Base-by-base conservation (phyloP, 2,329 filamentous ascomycete species). In the Aspergillus luchuensis region DNA sequence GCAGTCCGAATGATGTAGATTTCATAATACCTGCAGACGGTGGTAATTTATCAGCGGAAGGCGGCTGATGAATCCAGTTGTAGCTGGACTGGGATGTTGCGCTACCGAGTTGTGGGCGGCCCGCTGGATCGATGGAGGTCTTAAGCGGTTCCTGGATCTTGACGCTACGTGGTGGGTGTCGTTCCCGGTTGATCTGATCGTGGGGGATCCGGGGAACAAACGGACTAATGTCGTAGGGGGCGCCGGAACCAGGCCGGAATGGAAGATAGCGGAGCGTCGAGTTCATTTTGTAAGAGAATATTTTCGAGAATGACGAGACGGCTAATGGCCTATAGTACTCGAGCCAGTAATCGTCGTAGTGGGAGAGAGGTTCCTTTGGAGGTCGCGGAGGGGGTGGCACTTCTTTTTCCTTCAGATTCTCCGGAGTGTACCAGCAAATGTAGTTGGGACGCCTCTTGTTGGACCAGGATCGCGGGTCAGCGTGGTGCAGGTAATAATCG, bases 401-500 rank as follows among this genome's bases (percentile, higher is more conserved):
- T 11, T 78, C 79, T 47, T 87, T 83, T 41, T 87, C 81, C 66
- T 90, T 81, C 11, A 99, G 83, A 71, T 90, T 81, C 45, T 85
- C 82, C 0, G 91, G 89, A 0, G 88, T 95, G 74, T 87, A 98
- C 95, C 95, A 99, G 58, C 90, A 82, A 63, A 95, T 94, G 74
- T 99, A 99, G 72, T 91, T 86, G 33, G 88, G 84, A 15, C 82
- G 78, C 25, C 76, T 78, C 60, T 85, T 86, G 15, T 86, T 80
- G 2, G 88, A 84, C 86, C 90, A 94, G 4, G 83, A 82, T 56
- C 89, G 85, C 0, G 95, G 95, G 73, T 96, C 85, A 36, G 89
- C 87, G 70, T 99, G 94, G 71, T 99, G 95, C 6, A 99, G 87
- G 70, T 98, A 96, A 77, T 98, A 97, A 74, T 99, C 95, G 3